Evolutionary conservation across 768 basidiomycete genomes (phyloP).

Genomic region (Podaxis carcinomalis): DNA sequence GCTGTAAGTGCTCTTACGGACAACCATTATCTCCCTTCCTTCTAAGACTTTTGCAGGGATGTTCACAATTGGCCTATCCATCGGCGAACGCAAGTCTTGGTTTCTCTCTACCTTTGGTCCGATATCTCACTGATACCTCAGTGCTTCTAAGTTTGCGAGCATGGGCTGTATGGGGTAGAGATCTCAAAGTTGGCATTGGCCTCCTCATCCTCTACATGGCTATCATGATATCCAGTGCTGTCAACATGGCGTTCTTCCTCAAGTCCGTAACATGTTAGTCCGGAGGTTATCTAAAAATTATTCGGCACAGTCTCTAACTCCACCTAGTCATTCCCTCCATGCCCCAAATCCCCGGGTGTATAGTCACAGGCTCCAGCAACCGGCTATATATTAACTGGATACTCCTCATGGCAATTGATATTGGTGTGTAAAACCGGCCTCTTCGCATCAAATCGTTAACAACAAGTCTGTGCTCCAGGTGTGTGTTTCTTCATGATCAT

Average conservation of each 20-base stretch:
- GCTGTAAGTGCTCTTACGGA: background rate
- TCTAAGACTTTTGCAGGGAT: background rate
- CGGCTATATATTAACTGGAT: conserved; percentile 7
- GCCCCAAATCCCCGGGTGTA: background rate
- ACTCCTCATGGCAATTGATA: conserved; percentile 8
- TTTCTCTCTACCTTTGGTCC: background rate
- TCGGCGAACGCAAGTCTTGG: background rate
- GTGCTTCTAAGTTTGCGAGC: background rate
- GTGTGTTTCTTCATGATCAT: conserved; percentile 3
- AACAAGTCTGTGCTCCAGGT: background rate
- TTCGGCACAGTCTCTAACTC: background rate
- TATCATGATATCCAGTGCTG: background rate
- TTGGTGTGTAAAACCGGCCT: background rate
- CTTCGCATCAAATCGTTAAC: background rate
- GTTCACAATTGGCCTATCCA: background rate
- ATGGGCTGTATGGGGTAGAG: background rate
- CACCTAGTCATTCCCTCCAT: background rate
- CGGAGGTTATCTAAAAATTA: background rate
- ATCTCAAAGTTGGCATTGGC: background rate
- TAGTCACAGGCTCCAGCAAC: background rate
- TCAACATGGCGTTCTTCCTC: background rate
- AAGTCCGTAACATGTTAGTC: background rate
- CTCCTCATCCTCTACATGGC: background rate
- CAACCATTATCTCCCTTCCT: background rate
- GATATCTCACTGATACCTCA: background rate